Percentiles rank a stretch among this genome's conserved stretches.
Conservation (phyloP, 2,329 filamentous ascomycete species). For the Xylaria hypoxylon region DNA sequence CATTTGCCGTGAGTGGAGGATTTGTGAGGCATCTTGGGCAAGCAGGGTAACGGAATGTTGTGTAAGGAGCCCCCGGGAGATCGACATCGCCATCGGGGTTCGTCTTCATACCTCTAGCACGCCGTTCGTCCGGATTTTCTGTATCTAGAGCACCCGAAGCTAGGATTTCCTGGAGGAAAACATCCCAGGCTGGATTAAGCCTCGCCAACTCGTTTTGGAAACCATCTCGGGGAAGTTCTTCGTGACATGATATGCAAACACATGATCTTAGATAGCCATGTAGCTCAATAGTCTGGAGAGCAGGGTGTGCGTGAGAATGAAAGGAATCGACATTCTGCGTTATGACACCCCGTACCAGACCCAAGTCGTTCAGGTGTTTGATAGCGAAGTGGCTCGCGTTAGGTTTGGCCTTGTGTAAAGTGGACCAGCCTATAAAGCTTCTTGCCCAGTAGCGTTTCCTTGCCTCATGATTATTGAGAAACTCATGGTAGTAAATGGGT, state of each 20-base stretch:
- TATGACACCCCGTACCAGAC: slow-evolving; percentile 79
- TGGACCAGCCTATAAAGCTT: slow-evolving; percentile 93
- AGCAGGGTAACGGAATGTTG: slow-evolving; percentile 89
- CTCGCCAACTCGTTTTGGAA: slow-evolving; percentile 82
- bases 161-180: slow-evolving; percentile 78
- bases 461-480: slow-evolving; percentile 81
- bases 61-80: slow-evolving; percentile 86
- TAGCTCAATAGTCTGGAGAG: slow-evolving; percentile 81
- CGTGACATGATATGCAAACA: slow-evolving; percentile 82
- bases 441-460: slow-evolving; percentile 96
- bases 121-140: slow-evolving; percentile 77
- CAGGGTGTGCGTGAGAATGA: slow-evolving; percentile 80
- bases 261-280: slow-evolving; percentile 89
- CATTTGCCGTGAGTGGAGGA: slow-evolving; percentile 68
- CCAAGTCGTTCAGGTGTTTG: slow-evolving; percentile 75
- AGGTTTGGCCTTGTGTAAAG: slow-evolving; percentile 79
- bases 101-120: slow-evolving; percentile 76
- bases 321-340: slow-evolving; percentile 99
- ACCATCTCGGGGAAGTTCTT: slow-evolving; percentile 74
- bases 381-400: slow-evolving; percentile 86
- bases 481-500: slow-evolving; percentile 94
- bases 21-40: slow-evolving; percentile 81
- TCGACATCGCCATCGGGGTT: slow-evolving; percentile 98
- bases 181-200: slow-evolving; percentile 88
- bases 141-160: slow-evolving; percentile 80